Conservation (phyloP, 2,329 filamentous ascomycete species). For the Hypoxylon rubiginosum region DNA sequence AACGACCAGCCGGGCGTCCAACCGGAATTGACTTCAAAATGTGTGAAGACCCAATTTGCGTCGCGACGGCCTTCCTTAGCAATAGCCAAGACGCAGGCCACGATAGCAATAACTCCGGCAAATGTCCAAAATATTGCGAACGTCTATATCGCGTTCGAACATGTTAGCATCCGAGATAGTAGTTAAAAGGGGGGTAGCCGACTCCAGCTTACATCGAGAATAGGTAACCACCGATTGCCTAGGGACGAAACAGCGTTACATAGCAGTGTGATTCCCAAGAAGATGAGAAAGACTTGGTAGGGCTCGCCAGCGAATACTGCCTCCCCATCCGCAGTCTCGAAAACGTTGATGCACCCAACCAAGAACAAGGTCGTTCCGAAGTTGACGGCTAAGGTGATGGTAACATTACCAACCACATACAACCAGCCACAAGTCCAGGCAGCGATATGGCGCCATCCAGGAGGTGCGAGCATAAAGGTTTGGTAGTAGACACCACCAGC, state of each 20-base stretch:
- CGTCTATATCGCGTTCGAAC: conserved; percentile 61
- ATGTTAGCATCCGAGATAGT: conserved; percentile 14
- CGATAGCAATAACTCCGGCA: conserved; percentile 75
- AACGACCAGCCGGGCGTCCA: conserved; percentile 81
- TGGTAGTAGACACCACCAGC: conserved; percentile 84
- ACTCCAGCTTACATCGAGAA: conserved; percentile 71
- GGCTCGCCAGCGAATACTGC: conserved; percentile 61
- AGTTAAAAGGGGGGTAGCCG: not conserved
- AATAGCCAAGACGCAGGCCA: conserved; percentile 72
- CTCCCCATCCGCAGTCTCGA: conserved; percentile 60
- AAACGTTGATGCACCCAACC: conserved; percentile 69
- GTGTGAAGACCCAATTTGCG: conserved; percentile 74
- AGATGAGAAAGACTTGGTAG: conserved; percentile 80
- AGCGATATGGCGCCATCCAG: conserved; percentile 70
- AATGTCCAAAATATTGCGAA: conserved; percentile 83
- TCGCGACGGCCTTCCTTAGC: conserved; percentile 76
- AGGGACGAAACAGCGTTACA: conserved; percentile 76
- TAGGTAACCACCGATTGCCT: conserved; percentile 75
- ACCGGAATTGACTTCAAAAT: conserved; percentile 77
- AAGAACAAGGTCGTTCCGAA: conserved; percentile 80
- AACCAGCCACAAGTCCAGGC: conserved; percentile 83
- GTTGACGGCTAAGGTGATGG: conserved; percentile 85
- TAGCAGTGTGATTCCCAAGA: conserved; percentile 75
- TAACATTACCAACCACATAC: conserved; percentile 84
- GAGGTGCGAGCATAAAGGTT: conserved; percentile 78